Evolutionary conservation across 495 filamentous ascomycete genomes (phyloP).

Genomic region (Tirmania nivea): DNA sequence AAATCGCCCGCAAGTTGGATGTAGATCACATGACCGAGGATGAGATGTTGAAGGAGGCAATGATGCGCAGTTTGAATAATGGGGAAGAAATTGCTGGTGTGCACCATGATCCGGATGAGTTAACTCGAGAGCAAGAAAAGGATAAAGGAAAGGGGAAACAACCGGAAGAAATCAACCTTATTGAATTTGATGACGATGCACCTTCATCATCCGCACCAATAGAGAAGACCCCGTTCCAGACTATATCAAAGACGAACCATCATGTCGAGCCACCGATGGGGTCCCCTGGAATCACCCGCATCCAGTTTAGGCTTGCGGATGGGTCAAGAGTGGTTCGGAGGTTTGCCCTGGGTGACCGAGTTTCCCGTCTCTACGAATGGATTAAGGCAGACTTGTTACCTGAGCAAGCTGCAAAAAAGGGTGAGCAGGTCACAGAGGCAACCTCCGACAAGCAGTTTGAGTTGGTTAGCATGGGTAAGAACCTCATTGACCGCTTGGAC

Average conservation of each 20-base stretch:
- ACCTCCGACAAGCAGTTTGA: slow-evolving; percentile 38
- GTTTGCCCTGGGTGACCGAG: slow-evolving; percentile 59
- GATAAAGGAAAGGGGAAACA: slow-evolving; percentile 34
- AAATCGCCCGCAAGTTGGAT: slow-evolving; percentile 47
- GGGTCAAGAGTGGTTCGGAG: slow-evolving; percentile 55
- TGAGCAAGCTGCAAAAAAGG: slow-evolving; percentile 48
- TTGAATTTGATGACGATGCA: slow-evolving; percentile 19
- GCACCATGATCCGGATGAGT: slow-evolving; percentile 55
- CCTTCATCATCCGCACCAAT: slow-evolving; percentile 4
- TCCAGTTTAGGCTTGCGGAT: slow-evolving; percentile 69
- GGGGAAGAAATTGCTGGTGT: slow-evolving; percentile 19
- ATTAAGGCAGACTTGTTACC: slow-evolving; percentile 56
- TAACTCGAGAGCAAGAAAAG: slow-evolving; percentile 28
- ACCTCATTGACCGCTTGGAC: slow-evolving; percentile 54
- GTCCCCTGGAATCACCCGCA: slow-evolving; percentile 52
- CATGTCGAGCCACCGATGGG: slow-evolving; percentile 56
- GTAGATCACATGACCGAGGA: slow-evolving; percentile 85
- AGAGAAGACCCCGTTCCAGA: slow-evolving; percentile 3
- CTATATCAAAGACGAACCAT: slow-evolving; percentile 46
- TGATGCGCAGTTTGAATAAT: slow-evolving; percentile 25
- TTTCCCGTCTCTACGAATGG: slow-evolving; percentile 82
- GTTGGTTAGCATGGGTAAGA: slow-evolving; percentile 52
- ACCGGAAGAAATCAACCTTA: slow-evolving; percentile 32
- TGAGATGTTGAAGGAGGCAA: slow-evolving; percentile 82
- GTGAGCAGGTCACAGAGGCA: slow-evolving; percentile 21